These are phyloP conservation scores for Boletus huronensis DNA, from an alignment of 768 basidiomycete species.

Conservation along the genomic window DNA sequence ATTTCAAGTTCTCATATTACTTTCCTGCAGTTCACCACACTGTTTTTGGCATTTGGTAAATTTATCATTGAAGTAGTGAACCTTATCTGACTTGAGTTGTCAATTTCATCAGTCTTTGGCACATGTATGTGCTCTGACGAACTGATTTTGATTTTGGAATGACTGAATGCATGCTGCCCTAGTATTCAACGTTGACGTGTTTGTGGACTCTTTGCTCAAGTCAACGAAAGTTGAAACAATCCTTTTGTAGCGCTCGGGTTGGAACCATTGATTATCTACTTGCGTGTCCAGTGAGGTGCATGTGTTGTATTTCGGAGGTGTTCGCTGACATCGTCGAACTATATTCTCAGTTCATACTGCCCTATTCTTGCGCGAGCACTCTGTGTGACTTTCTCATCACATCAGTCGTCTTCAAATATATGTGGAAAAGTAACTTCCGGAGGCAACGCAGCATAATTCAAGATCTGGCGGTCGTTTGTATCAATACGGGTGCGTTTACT, in stretches of 20 bases:
- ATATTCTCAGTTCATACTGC: constrained; percentile 2
- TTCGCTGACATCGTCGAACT: neutral
- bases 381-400: constrained; percentile 6
- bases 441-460: constrained; percentile 1
- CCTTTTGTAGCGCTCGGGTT: neutral
- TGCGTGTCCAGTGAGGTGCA: neutral
- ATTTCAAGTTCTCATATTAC: neutral
- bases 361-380: neutral
- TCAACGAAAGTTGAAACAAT: neutral
- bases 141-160: neutral
- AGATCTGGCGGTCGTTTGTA: constrained; percentile 11
- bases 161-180: neutral
- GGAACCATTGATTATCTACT: neutral
- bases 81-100: neutral
- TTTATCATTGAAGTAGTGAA: neutral
- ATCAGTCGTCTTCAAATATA: constrained; percentile 5
- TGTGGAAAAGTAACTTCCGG: constrained; percentile 17
- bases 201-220: neutral
- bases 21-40: neutral
- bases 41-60: neutral
- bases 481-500: constrained; percentile 11
- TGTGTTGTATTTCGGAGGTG: neutral
- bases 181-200: constrained; percentile 1
- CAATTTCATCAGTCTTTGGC: constrained; percentile 1
- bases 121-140: constrained; percentile 3